Evolutionary conservation across 2,329 filamentous ascomycete genomes (phyloP), one percentile per base, ranked within the genome.

Genomic region (Claviceps pusilla): DNA sequence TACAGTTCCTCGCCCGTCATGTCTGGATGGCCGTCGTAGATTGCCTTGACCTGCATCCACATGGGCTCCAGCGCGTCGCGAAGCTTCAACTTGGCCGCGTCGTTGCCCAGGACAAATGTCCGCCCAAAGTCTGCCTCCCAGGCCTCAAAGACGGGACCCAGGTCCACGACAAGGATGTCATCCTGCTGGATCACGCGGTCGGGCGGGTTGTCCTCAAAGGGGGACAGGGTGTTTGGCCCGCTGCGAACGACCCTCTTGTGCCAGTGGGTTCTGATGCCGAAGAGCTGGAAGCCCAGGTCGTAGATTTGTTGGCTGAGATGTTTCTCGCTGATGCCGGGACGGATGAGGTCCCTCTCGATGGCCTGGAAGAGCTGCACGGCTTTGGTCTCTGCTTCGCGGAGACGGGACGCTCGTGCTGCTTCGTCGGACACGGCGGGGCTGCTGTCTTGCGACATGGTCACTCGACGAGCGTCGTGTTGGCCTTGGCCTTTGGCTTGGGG

Each of bases 51-150:
- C n/a, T 60, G 61, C 4, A 68, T 58, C 73, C 73, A 78, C 10
- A 71, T 63, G 0, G 73, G 73, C 58, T 75, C 70, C 0, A 76
- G 66, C 3, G 70, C 63, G 54, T 76, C 74, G 2, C 72, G 69
- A 14, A 77, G 59, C 51, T 63, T 65, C 16, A 63, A 64, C 63
- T 77, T 78, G 24, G 63, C 55, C 1, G 71, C 69, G 52, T 77
- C 74, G 50, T 69, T 56, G 3, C 73, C 74, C 0, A 78, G 66
- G 3, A 78, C 74, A 56, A 71, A 78, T 0, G 75, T 78, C 14
- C 75, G 72, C 7, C 75, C 74, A 55, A 77, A 77, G 57, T 77
- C 75, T 5, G 75, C 75, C 59, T 78, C 75, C 72, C 73, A 78
- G 0, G 65, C 67, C 51, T 76, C 74, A 54, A 78, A 76, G 0